Evolutionary conservation across 163 green algal species (phyloP).

Genomic region (Chlamydomonas reinhardtii): DNA sequence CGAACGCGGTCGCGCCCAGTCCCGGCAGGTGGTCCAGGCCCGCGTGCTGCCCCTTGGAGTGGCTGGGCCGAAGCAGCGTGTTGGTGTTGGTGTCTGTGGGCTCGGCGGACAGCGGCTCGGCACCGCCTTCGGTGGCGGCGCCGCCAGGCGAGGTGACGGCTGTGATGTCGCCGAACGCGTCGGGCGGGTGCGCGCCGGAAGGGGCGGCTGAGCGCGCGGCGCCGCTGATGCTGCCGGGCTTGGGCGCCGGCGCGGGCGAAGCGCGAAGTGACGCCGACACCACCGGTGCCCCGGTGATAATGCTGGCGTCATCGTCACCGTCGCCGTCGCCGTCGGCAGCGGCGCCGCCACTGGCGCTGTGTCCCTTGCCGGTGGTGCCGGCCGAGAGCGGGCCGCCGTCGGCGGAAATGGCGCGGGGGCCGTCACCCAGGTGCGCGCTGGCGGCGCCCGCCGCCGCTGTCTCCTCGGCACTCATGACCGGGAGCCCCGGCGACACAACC

Average conservation of each 20-base stretch:
- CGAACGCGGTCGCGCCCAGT: not conserved
- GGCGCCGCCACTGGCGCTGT: not conserved
- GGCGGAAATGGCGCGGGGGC: not conserved
- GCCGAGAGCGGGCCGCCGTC: not conserved
- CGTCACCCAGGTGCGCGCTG: not conserved
- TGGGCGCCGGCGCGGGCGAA: no score
- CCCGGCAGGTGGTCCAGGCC: not conserved
- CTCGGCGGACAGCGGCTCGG: no score
- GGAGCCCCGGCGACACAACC: constrained; percentile 16
- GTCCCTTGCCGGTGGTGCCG: not conserved
- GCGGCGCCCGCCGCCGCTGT: not conserved
- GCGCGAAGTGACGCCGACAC: no score
- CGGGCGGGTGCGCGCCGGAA: not conserved
- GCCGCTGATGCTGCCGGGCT: no score
- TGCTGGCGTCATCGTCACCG: not conserved
- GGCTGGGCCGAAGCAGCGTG: not conserved
- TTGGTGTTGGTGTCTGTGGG: not conserved
- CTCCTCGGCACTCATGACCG: not conserved
- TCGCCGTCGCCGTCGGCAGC: no score
- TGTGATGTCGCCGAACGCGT: constrained; percentile 1
- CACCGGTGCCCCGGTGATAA: not conserved
- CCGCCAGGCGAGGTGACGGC: no score
- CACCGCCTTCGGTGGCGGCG: not conserved
- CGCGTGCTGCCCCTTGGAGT: not conserved
- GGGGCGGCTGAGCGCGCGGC: no score